Base-by-base conservation (phyloP, 2,329 filamentous ascomycete species). In the Ilyonectria sp. region DNA sequence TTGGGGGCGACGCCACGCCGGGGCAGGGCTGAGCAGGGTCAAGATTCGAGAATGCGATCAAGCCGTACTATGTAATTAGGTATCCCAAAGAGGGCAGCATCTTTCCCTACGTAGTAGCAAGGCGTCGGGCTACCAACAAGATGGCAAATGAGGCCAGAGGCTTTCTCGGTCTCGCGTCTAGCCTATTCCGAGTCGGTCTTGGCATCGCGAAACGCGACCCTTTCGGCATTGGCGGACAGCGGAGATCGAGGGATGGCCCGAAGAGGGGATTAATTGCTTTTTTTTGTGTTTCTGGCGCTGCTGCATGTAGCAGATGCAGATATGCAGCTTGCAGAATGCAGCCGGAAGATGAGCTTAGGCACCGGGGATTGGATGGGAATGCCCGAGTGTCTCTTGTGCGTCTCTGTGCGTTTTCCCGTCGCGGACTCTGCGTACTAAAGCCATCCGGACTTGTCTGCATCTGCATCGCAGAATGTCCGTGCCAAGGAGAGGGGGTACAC, bases 341-440 rank as follows among this genome's bases (percentile, higher is more conserved):
- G 9, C 31, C 17, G 47, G 40, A 50, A 10, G 47, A 50, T 4
- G 47, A 50, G 26, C 47, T 29, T 47, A 8, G 26, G 17, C 11
- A 15, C 46, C 65, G 71, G 71, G 65, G 60, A 74, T 74, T 74
- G 71, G 60, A 68, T 71, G 71, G 71, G 69, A 74, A 74, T 71
- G 63, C 58, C 65, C 57, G 53, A 53, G 65, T 44, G 70, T 59
- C 55, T 60, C 55, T 59, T 59, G 52, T 60, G 65, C 50, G 70
- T 55, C 55, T 60, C 55, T 60, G 49, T 59, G 58, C 44, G 58
- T 66, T 57, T 63, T 53, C 44, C 49, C 46, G 54, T n/a, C 35
- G 47, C 35, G 29, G 54, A 33, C 59, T 46, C 46, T 37, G 53
- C 26, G 60, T 56, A 26, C 55, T 43, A 43, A 49, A 40, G 54